A percentile compares a stretch with the other conserved stretches of the same genome.
Evolutionary conservation across 2,329 filamentous ascomycete genomes (phyloP).

Genomic region (Penicillium aurantiogriseum): DNA sequence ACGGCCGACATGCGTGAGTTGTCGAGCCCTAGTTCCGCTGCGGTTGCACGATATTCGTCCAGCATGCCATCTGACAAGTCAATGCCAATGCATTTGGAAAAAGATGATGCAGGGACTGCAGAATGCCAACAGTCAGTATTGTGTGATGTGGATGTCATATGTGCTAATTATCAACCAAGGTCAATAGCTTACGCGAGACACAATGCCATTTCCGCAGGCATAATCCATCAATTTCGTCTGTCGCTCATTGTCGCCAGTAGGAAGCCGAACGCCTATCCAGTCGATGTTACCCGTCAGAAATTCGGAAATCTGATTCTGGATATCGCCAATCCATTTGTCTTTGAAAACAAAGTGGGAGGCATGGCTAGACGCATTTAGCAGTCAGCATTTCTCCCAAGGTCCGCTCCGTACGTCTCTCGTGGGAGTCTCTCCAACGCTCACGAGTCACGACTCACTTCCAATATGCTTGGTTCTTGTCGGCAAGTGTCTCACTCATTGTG

Average conservation of each 20-base stretch:
- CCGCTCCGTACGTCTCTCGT: background rate
- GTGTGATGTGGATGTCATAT: background rate
- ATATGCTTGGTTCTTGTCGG: background rate
- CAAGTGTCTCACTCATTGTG: background rate
- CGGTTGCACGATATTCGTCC: background rate
- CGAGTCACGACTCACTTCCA: background rate
- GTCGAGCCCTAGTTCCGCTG: background rate
- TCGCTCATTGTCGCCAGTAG: background rate
- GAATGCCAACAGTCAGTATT: background rate
- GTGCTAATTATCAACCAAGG: background rate
- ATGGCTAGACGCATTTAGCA: background rate
- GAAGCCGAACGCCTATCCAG: background rate
- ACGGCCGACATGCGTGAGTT: background rate
- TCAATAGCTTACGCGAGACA: background rate
- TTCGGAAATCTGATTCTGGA: background rate
- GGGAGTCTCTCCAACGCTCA: background rate
- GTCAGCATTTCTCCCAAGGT: background rate
- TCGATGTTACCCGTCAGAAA: background rate
- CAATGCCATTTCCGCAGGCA: constrained; percentile 4
- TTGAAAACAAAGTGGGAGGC: background rate
- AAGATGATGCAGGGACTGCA: background rate
- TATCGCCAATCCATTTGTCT: background rate
- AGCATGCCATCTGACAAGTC: constrained; percentile 1
- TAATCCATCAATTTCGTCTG: constrained; percentile 4
- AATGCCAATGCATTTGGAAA: constrained; percentile 1